Conservation (phyloP, 2,329 filamentous ascomycete genomes). For the Leptographium wingfieldii region DNA sequence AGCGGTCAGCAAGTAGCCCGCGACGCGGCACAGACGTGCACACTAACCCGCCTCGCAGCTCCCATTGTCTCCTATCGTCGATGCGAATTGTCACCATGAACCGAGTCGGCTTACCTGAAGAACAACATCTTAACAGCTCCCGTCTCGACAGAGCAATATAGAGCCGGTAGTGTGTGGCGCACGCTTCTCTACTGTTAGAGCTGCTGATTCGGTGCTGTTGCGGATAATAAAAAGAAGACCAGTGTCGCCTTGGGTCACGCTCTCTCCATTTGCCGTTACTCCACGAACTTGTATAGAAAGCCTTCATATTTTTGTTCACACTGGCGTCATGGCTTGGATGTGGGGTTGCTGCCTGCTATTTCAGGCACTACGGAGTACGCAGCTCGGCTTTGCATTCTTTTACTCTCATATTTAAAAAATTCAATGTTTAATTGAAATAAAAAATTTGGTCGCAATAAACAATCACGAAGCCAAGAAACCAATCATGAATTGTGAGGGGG, state of each 20-base stretch:
- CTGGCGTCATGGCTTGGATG: neutral
- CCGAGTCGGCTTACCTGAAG: conserved; percentile 14
- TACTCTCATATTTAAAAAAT: neutral
- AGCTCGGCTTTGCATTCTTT: too few relatives aligned
- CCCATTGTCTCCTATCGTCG: neutral
- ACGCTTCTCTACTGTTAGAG: neutral
- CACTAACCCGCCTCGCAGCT: neutral
- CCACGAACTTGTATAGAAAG: neutral
- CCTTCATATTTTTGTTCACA: neutral
- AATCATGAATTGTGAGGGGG: neutral
- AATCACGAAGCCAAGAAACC: neutral
- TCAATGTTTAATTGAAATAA: neutral
- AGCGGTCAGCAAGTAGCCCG: too few relatives aligned
- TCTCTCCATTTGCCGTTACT: neutral
- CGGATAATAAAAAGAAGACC: neutral
- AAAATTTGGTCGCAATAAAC: too few relatives aligned
- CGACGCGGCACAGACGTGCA: neutral
- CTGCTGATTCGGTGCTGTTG: neutral
- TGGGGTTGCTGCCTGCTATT: neutral
- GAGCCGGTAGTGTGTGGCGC: neutral
- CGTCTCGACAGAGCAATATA: neutral
- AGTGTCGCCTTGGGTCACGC: neutral
- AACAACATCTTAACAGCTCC: conserved; percentile 14
- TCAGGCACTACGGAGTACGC: neutral
- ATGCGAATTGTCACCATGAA: too few relatives aligned